Evolutionary conservation across 495 filamentous ascomycete genomes (phyloP).

Genomic region (Pseudomonodictys pantanalensis): DNA sequence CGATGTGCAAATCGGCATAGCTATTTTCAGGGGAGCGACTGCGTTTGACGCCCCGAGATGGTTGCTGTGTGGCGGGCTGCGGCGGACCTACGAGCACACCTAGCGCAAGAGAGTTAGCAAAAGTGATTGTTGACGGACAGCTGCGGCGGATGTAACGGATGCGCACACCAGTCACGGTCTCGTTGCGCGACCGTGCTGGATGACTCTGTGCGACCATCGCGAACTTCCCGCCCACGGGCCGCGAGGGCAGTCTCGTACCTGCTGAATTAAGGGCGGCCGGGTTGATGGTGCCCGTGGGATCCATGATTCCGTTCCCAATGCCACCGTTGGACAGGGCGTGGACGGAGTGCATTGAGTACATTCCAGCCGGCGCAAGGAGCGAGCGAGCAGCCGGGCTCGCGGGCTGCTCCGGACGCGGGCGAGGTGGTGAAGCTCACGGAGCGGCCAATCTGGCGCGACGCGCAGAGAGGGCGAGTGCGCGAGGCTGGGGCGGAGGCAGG

Average conservation of each 20-base stretch:
- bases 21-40: constrained; percentile 80
- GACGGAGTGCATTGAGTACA: constrained; percentile 35
- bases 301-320: constrained; percentile 60
- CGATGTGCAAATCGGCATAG: constrained; percentile 60
- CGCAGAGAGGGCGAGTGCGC: constrained; percentile 1
- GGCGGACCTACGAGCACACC: constrained; percentile 30
- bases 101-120: constrained; percentile 21
- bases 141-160: constrained; percentile 33
- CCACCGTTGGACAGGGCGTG: constrained; percentile 36
- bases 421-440: neutral
- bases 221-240: neutral
- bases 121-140: constrained; percentile 11
- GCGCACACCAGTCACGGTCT: constrained; percentile 24
- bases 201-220: constrained; percentile 1
- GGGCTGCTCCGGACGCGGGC: constrained; percentile 17
- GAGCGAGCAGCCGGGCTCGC: constrained; percentile 25
- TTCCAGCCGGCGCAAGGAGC: constrained; percentile 29
- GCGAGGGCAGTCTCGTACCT: constrained; percentile 46
- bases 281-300: constrained; percentile 77
- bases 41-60: constrained; percentile 81
- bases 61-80: constrained; percentile 49
- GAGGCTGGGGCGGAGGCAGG: constrained; percentile 5
- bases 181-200: constrained; percentile 18
- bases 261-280: constrained; percentile 67
- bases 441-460: constrained; percentile 11